These are phyloP conservation scores for Sarcodon aspratus DNA, from an alignment of 768 basidiomycete genomes.

Conservation along the genomic window DNA sequence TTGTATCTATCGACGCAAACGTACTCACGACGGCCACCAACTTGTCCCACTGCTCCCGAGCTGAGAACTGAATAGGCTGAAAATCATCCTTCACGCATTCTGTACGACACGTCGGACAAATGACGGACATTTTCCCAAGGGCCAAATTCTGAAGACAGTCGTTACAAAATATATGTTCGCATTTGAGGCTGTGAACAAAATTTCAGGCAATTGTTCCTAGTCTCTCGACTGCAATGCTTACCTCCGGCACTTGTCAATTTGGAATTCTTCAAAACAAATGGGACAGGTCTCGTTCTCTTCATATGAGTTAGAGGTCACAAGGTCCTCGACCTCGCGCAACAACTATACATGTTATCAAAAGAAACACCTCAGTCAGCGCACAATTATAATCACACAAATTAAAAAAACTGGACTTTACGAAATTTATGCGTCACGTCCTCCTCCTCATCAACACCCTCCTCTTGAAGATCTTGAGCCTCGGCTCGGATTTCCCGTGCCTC, in stretches of 20 bases:
- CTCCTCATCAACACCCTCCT: constrained; percentile 14
- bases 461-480: constrained; percentile 27
- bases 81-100: constrained; percentile 18
- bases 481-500: constrained; percentile 20
- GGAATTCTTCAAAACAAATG: constrained; percentile 24
- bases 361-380: neutral
- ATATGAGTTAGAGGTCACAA: constrained; percentile 25
- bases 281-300: constrained; percentile 26
- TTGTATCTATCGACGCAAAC: constrained; percentile 25
- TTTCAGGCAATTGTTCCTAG: neutral
- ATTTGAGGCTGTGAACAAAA: constrained; percentile 22
- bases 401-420: constrained; percentile 25
- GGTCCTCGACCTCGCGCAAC: constrained; percentile 25
- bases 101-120: constrained; percentile 27
- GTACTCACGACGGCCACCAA: constrained; percentile 26
- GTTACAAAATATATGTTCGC: constrained; percentile 33
- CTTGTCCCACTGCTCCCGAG: constrained; percentile 31
- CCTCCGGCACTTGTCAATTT: constrained; percentile 24
- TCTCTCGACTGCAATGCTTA: constrained; percentile 5
- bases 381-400: neutral
- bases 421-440: constrained; percentile 24
- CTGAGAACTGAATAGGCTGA: constrained; percentile 24
- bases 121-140: constrained; percentile 16
- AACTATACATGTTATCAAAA: constrained; percentile 17
- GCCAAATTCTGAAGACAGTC: constrained; percentile 21